Conservation (phyloP, 441 rosid genomes). For the Arabidopsis lyrata region DNA sequence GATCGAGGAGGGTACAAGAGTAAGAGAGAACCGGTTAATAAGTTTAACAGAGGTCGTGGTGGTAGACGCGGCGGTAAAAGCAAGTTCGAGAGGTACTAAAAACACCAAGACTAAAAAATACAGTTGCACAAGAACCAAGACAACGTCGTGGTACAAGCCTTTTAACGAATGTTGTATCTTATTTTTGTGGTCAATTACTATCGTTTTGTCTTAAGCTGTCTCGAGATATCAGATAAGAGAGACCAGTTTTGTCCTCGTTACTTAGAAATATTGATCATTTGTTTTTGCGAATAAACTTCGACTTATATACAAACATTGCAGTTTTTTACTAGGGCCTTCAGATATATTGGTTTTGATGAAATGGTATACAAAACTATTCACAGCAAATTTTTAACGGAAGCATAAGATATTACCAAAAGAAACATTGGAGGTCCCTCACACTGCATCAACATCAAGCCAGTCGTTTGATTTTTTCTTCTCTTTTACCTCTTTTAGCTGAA, state of each 20-base stretch:
- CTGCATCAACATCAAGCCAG: constrained; percentile 78
- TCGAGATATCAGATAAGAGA: constrained; percentile 23
- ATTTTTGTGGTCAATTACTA: background rate
- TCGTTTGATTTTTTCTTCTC: constrained; percentile 68
- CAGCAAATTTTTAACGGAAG: background rate
- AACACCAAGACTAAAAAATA: background rate
- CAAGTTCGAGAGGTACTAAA: constrained; percentile 68
- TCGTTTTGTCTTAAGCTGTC: background rate
- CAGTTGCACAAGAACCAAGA: constrained; percentile 1
- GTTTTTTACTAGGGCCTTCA: background rate
- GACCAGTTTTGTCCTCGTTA: constrained; percentile 29
- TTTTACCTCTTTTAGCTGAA: constrained; percentile 48
- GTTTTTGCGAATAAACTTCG: background rate
- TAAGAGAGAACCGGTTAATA: constrained; percentile 64
- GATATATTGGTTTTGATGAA: background rate
- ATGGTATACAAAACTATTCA: background rate
- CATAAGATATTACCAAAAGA: constrained; percentile 4
- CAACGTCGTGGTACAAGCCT: constrained; percentile 4
- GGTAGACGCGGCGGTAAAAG: constrained; percentile 61
- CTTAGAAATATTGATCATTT: background rate
- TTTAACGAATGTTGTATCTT: constrained; percentile 5
- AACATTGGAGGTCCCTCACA: constrained; percentile 30
- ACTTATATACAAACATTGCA: constrained; percentile 12
- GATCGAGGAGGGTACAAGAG: constrained; percentile 76
- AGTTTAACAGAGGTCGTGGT: constrained; percentile 62